A percentile compares a stretch with the other conserved stretches of the same genome.
These are phyloP conservation scores for Gynostemma pentaphyllum DNA, from an alignment of 306 rosid species.

Conservation along the genomic window DNA sequence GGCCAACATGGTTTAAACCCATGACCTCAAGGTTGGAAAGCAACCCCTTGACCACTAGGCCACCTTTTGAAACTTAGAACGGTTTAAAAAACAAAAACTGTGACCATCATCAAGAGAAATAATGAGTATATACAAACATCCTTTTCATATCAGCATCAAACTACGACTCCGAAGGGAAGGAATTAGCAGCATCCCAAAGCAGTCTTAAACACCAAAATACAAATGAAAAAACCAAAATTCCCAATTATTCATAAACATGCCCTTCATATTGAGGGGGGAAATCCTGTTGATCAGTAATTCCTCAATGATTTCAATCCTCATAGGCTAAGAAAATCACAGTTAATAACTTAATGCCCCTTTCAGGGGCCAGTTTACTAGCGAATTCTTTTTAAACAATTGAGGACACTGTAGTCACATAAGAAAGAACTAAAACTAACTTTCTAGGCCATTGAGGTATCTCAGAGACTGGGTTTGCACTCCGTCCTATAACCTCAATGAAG, in stretches of 20 bases:
- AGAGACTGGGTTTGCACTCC: background rate
- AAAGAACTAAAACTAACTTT: background rate
- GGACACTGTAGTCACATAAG: background rate
- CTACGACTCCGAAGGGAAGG: background rate
- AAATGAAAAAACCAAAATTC: background rate
- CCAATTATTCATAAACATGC: background rate
- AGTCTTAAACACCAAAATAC: slow-evolving; percentile 2
- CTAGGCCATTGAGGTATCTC: too few species aligned
- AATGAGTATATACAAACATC: background rate
- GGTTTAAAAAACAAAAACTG: background rate
- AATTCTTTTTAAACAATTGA: background rate
- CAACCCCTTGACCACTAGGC: too few species aligned
- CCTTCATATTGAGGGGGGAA: background rate
- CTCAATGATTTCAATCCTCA: background rate
- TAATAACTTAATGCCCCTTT: background rate
- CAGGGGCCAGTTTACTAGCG: background rate
- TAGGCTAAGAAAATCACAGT: background rate
- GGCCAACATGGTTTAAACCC: too few species aligned
- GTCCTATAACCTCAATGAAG: background rate
- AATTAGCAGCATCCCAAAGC: background rate
- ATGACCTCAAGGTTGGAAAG: too few species aligned
- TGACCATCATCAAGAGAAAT: background rate
- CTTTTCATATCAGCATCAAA: background rate
- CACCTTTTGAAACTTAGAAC: background rate
- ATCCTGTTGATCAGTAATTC: background rate